These are phyloP conservation scores for Termitomyces sp. DNA, from an alignment of 768 basidiomycete genomes.

Conservation along the genomic window DNA sequence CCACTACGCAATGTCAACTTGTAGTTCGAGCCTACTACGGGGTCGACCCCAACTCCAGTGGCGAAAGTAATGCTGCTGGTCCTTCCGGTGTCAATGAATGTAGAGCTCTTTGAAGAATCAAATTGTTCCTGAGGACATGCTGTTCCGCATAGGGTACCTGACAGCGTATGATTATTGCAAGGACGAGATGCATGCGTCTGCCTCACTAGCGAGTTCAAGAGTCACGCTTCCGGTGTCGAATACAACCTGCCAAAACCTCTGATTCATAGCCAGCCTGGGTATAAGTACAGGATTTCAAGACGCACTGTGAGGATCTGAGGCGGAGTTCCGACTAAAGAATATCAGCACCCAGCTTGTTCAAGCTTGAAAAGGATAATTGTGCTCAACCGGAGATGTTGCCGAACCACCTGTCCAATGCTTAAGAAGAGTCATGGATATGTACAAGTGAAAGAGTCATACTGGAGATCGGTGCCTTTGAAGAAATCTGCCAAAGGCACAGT, in stretches of 20 bases:
- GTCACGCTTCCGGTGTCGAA: slow-evolving; percentile 54
- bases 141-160: slow-evolving; percentile 43
- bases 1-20: slow-evolving; percentile 41
- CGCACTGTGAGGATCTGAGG: slow-evolving; percentile 41
- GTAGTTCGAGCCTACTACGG: slow-evolving; percentile 45
- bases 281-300: not conserved
- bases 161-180: not conserved
- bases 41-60: slow-evolving; percentile 54
- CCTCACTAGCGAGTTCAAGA: slow-evolving; percentile 46
- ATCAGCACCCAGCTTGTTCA: not conserved
- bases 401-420: slow-evolving; percentile 37
- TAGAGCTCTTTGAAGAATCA: slow-evolving; percentile 44
- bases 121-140: slow-evolving; percentile 44
- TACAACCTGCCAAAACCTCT: slow-evolving; percentile 33
- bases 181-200: not conserved
- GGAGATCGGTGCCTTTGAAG: slow-evolving; percentile 55
- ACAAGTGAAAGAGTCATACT: slow-evolving; percentile 28
- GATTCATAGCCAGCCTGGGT: not conserved
- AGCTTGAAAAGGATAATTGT: not conserved
- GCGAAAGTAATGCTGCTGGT: slow-evolving; percentile 45
- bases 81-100: slow-evolving; percentile 41
- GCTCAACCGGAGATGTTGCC: slow-evolving; percentile 42
- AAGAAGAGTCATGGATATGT: not conserved
- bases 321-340: slow-evolving; percentile 44
- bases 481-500: slow-evolving; percentile 47